These are phyloP conservation scores for Thielaviopsis musarum DNA, from an alignment of 2,329 filamentous ascomycete species.

Conservation along the genomic window DNA sequence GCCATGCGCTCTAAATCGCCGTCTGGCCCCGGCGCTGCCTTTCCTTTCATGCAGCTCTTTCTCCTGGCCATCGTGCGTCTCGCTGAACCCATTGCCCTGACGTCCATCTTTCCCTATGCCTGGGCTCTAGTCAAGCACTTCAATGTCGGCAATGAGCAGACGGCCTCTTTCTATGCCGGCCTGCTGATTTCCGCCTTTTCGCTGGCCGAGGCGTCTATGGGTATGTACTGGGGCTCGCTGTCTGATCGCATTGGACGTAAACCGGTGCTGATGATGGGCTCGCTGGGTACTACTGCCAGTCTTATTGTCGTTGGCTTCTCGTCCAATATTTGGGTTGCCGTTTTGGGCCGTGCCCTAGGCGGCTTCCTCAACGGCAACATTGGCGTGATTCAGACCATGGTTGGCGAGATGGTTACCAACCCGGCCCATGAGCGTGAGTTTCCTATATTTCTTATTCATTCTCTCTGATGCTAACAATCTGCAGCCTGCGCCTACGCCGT, in stretches of 20 bases:
- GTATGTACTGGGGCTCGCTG: conserved; percentile 74
- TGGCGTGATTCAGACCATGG: conserved; percentile 85
- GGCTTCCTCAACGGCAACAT: conserved; percentile 84
- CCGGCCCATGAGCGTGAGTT: conserved; percentile 71
- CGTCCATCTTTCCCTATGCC: conserved; percentile 84
- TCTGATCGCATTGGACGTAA: conserved; percentile 75
- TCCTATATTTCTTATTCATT: not conserved
- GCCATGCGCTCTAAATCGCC: not conserved
- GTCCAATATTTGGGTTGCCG: conserved; percentile 66
- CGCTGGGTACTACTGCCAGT: conserved; percentile 65
- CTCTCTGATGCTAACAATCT: not conserved
- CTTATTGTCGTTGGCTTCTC: conserved; percentile 72
- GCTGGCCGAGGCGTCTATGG: conserved; percentile 64
- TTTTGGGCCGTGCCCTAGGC: conserved; percentile 58
- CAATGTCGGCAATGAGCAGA: conserved; percentile 49
- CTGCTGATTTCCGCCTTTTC: conserved; percentile 76
- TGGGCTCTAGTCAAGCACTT: conserved; percentile 70
- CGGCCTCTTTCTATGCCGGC: conserved; percentile 79
- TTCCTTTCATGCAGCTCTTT: conserved; percentile 69
- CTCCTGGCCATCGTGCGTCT: conserved; percentile 81
- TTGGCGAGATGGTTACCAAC: conserved; percentile 68
- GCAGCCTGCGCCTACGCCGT: conserved; percentile 69
- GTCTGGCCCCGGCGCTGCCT: conserved; percentile 34
- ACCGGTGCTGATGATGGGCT: conserved; percentile 67
- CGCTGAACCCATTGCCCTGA: conserved; percentile 82